Percentiles rank a stretch among this genome's conserved stretches.
Evolutionary conservation across 371 early-diverging fungal species (phyloP).

Genomic region (Dipsacomyces acuminosporus): DNA sequence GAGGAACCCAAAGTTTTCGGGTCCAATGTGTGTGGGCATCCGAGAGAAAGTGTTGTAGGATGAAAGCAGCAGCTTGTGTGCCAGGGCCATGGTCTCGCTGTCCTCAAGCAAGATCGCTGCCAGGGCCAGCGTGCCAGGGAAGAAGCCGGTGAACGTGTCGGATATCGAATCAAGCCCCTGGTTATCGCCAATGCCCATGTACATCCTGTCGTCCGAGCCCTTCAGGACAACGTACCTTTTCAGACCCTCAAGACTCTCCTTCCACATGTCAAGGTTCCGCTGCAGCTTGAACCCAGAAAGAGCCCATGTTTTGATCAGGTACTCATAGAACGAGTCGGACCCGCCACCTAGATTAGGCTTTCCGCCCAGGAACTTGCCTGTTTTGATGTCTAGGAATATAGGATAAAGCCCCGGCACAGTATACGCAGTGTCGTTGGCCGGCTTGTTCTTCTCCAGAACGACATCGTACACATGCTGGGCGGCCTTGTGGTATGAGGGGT

Average conservation of each 20-base stretch:
- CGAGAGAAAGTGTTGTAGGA: slow-evolving; percentile 36
- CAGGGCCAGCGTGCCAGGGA: slow-evolving; percentile 47
- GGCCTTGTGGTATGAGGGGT: slow-evolving; percentile 67
- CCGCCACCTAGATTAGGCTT: slow-evolving; percentile 73
- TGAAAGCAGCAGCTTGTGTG: slow-evolving; percentile 34
- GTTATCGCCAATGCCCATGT: slow-evolving; percentile 41
- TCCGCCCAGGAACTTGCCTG: slow-evolving; percentile 38
- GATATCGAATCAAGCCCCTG: slow-evolving; percentile 40
- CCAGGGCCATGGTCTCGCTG: slow-evolving; percentile 28
- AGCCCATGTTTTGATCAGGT: slow-evolving; percentile 55
- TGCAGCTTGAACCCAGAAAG: slow-evolving; percentile 43
- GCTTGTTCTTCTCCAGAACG: slow-evolving; percentile 32
- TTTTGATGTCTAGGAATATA: slow-evolving; percentile 36
- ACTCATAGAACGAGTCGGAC: slow-evolving; percentile 95
- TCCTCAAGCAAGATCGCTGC: slow-evolving; percentile 29
- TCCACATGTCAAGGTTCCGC: slow-evolving; percentile 44
- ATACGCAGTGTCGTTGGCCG: slow-evolving; percentile 28
- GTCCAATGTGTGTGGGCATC: slow-evolving; percentile 43
- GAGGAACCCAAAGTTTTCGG: slow-evolving; percentile 62
- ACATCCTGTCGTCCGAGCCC: slow-evolving; percentile 40
- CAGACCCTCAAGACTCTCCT: slow-evolving; percentile 33
- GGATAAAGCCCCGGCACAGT: slow-evolving; percentile 43
- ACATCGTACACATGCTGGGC: slow-evolving; percentile 47
- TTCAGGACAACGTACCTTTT: slow-evolving; percentile 34
- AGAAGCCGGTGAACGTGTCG: slow-evolving; percentile 43